Percentiles rank a stretch among this genome's conserved stretches.
Conservation (phyloP, 2,329 filamentous ascomycete genomes). For the Sporothrix globosa region DNA sequence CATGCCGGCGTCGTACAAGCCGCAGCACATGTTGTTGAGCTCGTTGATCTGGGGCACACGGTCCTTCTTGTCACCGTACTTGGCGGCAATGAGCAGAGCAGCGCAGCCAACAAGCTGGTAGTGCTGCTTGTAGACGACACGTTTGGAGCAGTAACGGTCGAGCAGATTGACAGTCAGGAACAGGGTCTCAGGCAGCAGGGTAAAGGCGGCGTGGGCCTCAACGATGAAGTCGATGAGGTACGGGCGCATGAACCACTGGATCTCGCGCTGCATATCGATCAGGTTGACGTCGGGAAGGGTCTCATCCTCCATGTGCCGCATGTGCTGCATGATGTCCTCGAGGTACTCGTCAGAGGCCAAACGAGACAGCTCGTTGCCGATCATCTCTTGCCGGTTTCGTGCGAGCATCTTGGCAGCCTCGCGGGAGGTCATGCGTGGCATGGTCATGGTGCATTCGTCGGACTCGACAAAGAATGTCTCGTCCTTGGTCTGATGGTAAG, state of each 20-base stretch:
- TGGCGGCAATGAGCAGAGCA: conserved; percentile 92
- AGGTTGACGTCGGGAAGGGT: conserved; percentile 95
- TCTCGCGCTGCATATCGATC: conserved; percentile 98
- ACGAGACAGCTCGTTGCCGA: conserved; percentile 85
- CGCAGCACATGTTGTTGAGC: conserved; percentile 98
- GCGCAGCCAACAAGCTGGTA: conserved; percentile 98
- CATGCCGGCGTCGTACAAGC: conserved; percentile 98
- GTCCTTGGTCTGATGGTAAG: conserved; percentile 43
- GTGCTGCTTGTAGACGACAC: conserved; percentile 98
- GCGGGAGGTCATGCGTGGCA: conserved; percentile 66
- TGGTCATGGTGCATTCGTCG: conserved; percentile 53
- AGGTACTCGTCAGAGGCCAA: conserved; percentile 87
- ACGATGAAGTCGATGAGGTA: conserved; percentile 98
- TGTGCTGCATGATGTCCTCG: conserved; percentile 91
- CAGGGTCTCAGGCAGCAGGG: conserved; percentile 88
- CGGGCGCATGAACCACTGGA: conserved; percentile 99
- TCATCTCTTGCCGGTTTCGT: conserved; percentile 80
- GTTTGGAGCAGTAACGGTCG: conserved; percentile 95
- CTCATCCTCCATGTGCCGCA: conserved; percentile 93
- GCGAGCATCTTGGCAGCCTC: conserved; percentile 78
- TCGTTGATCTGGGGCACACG: conserved; percentile 96
- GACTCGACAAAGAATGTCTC: conserved; percentile 61
- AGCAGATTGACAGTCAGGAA: conserved; percentile 96
- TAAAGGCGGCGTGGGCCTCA: conserved; percentile 94
- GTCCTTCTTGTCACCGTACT: conserved; percentile 99